Conservation (phyloP, 108 stramenopile genomes). For the Asterionellopsis glacialis region DNA sequence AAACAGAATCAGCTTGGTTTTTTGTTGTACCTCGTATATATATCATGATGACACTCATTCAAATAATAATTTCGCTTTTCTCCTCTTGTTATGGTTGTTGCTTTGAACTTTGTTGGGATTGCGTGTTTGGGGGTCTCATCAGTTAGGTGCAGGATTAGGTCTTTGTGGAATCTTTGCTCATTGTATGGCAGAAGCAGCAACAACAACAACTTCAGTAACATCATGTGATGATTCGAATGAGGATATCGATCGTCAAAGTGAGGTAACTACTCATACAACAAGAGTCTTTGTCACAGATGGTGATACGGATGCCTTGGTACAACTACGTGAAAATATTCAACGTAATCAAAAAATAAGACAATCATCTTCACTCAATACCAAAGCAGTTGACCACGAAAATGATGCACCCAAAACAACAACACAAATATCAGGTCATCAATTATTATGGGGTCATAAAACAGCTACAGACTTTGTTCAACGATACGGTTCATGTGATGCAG, state of each 20-base stretch:
- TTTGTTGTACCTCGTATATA: no score
- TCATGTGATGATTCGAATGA: no score
- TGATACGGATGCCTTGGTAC: slow-evolving; percentile 33
- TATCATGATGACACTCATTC: no score
- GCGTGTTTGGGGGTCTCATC: slow-evolving; percentile 13
- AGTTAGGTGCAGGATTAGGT: slow-evolving; percentile 55
- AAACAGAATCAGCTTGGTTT: no score
- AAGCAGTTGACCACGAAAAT: no score
- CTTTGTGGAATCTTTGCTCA: slow-evolving; percentile 44
- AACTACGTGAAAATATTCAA: slow-evolving; percentile 43
- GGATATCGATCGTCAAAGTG: no score
- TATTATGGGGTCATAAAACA: slow-evolving; percentile 35
- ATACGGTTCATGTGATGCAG: slow-evolving; percentile 1
- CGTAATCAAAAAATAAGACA: slow-evolving; percentile 8
- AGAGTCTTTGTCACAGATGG: slow-evolving; percentile 43
- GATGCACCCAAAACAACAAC: not conserved
- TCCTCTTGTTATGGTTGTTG: no score
- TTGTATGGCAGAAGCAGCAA: no score
- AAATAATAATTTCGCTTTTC: no score
- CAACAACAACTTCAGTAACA: slow-evolving; percentile 21
- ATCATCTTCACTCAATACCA: no score
- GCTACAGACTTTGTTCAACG: not conserved
- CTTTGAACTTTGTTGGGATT: no score
- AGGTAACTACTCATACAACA: not conserved
- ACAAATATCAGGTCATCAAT: slow-evolving; percentile 30